phyloP scores from a whole-genome alignment of 2,329 filamentous ascomycete genomes.

The Ceratocystis destructans region DNA sequence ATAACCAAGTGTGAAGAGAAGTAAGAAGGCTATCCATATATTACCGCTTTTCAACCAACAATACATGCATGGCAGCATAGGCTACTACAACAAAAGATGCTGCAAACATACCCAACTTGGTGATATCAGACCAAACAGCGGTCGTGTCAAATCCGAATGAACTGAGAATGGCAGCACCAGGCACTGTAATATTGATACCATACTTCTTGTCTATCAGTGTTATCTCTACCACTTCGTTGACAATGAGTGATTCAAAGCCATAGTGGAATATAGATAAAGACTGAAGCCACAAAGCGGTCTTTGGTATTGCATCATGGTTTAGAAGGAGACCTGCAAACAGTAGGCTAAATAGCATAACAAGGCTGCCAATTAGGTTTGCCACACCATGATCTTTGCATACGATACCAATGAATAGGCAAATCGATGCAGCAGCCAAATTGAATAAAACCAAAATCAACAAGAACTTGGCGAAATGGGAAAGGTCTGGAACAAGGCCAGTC shows the following conservation, averaged over 20 bases:
- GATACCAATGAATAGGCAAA: constrained; percentile 93
- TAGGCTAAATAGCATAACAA: constrained; percentile 95
- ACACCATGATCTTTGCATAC: constrained; percentile 84
- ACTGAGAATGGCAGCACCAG: constrained; percentile 83
- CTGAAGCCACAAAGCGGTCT: constrained; percentile 78
- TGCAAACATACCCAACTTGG: constrained; percentile 70
- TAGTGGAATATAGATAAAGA: constrained; percentile 69
- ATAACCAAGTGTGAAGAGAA: neutral
- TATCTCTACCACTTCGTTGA: constrained; percentile 61
- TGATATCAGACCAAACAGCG: constrained; percentile 72
- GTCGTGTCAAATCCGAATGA: constrained; percentile 87
- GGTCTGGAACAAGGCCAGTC: constrained; percentile 78
- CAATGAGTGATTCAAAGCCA: constrained; percentile 23
- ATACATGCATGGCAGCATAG: constrained; percentile 81
- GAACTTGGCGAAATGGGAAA: constrained; percentile 77
- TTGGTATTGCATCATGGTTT: constrained; percentile 86
- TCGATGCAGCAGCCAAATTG: constrained; percentile 83
- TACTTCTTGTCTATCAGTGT: constrained; percentile 90
- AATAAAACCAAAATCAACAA: constrained; percentile 86
- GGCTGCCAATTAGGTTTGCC: constrained; percentile 80
- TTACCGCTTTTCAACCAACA: constrained; percentile 68
- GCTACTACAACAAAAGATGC: constrained; percentile 74
- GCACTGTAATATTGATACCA: constrained; percentile 89
- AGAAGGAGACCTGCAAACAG: constrained; percentile 87
- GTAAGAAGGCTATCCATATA: neutral